Base-by-base conservation (phyloP, 257 asterid genomes). In the Penstemon eatonii region DNA sequence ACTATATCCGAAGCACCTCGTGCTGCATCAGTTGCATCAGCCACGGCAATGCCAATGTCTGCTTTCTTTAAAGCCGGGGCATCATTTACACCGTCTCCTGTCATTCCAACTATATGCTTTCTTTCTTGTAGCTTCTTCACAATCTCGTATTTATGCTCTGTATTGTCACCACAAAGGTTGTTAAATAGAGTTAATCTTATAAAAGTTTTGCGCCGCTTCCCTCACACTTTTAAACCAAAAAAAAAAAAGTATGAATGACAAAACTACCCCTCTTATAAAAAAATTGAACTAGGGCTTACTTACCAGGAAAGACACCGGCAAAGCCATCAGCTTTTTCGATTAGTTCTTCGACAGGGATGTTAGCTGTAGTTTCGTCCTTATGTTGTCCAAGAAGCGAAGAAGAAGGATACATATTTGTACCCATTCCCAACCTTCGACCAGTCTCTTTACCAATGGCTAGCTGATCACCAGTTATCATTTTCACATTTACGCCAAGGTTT, bases 301-400 rank as follows among this genome's bases (percentile, higher is more conserved):
- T 80, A 83, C 88, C 88, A 36, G 88, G 88, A 66, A 83, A 83
- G 68, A 84, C 90, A 65, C 90, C 90, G 49, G 89, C 89, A 67
- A 84, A 84, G 58, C 89, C 89, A 70, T 84, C 89, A 45, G 89
- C 89, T 80, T 84, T 81, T 60, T 84, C 89, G 60, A 84, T 84
- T 66, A 84, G 74, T 67, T 84, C 89, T 36, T 84, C 89, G 50
- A 84, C 43, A 13, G 90, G 90, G 76, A 84, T 63, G 58, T 85
- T 77, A 78, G 73, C 78, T 47, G 82, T 82, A 33, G 90, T 82
- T 70, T 84, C 90, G 6, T 82, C 90, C 44, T 84, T 84, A 82
- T 80, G 36, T 56, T 82, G 82, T 65, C 90, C 90, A 53, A 84
- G 60, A 63, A 84, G 74, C 66, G 90, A 69, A 72, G 87, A 84